These are phyloP conservation scores for Pythium vanterpoolii DNA, from an alignment of 352 stramenopile species.

Conservation along the genomic window DNA sequence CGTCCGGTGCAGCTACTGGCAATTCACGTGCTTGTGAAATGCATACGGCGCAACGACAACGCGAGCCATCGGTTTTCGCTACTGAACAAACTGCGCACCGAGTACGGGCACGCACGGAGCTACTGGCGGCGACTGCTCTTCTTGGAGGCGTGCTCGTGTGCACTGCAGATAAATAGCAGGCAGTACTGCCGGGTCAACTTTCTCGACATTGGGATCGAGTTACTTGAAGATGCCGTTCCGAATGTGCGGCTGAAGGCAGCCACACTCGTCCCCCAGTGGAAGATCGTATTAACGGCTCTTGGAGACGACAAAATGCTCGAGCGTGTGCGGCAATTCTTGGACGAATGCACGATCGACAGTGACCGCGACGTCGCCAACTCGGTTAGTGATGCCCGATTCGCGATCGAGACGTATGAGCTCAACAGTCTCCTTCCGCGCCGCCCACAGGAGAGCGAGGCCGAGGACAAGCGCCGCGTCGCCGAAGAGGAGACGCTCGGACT, in stretches of 20 bases:
- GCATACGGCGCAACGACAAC: slow-evolving; percentile 66
- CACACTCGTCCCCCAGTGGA: slow-evolving; percentile 62
- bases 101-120: slow-evolving; percentile 71
- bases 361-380: slow-evolving; percentile 65
- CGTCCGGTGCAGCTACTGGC: slow-evolving; percentile 69
- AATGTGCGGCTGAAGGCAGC: slow-evolving; percentile 78
- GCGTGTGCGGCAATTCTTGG: slow-evolving; percentile 64
- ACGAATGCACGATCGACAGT: slow-evolving; percentile 52
- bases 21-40: slow-evolving; percentile 60
- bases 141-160: slow-evolving; percentile 62
- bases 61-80: slow-evolving; percentile 67
- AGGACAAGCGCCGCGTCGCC: slow-evolving; percentile 55
- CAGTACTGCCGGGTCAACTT: slow-evolving; percentile 78
- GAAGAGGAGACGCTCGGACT: slow-evolving; percentile 63
- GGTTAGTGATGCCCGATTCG: slow-evolving; percentile 40
- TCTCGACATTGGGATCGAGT: slow-evolving; percentile 67
- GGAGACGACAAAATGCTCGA: slow-evolving; percentile 72
- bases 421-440: slow-evolving; percentile 28
- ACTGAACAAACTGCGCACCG: slow-evolving; percentile 58
- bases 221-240: slow-evolving; percentile 68
- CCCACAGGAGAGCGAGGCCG: slow-evolving; percentile 49
- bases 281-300: slow-evolving; percentile 44
- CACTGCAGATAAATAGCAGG: slow-evolving; percentile 60
- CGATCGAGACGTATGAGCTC: slow-evolving; percentile 40
- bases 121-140: slow-evolving; percentile 78